Conservation (phyloP, 2,329 filamentous ascomycete genomes). For the Zalaria obscura region DNA sequence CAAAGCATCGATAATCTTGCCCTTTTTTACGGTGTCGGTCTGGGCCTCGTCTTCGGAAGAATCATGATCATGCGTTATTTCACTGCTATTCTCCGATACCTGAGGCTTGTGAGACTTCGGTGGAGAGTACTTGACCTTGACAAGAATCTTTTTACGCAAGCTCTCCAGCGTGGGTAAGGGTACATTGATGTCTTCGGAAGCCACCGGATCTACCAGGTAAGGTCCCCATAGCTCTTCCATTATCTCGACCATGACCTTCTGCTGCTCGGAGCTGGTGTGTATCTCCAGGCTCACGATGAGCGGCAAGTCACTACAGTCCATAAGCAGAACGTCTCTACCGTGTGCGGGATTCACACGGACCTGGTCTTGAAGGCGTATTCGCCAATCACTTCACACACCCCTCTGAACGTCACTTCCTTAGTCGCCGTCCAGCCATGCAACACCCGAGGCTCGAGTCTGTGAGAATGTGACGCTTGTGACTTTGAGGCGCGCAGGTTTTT, state of each 20-base stretch:
- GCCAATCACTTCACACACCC: slow-evolving; percentile 68
- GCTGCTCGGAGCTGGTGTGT: slow-evolving; percentile 68
- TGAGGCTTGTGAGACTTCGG: slow-evolving; percentile 16
- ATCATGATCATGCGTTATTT: slow-evolving; percentile 6
- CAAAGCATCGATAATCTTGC: slow-evolving; percentile 55
- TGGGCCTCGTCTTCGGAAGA: slow-evolving; percentile 25
- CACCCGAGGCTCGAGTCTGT: slow-evolving; percentile 15
- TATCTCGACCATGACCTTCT: slow-evolving; percentile 83
- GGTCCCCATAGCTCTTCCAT: slow-evolving; percentile 81
- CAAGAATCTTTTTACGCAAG: slow-evolving; percentile 59
- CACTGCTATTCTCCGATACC: slow-evolving; percentile 6
- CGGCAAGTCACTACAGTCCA: slow-evolving; percentile 45
- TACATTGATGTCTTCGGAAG: slow-evolving; percentile 35
- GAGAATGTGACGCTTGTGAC: slow-evolving; percentile 14
- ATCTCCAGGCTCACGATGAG: slow-evolving; percentile 89
- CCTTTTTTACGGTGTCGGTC: slow-evolving; percentile 28
- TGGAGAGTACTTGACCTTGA: slow-evolving; percentile 35
- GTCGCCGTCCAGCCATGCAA: slow-evolving; percentile 58
- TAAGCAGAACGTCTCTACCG: background rate
- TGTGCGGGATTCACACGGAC: background rate
- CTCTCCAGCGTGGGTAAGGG: slow-evolving; percentile 52
- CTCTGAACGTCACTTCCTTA: slow-evolving; percentile 70
- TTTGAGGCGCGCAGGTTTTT: slow-evolving; percentile 9
- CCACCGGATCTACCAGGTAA: slow-evolving; percentile 50
- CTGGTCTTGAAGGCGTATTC: slow-evolving; percentile 59